phyloP scores from a whole-genome alignment of 2,329 filamentous ascomycete species.

The Polychaeton citri region DNA sequence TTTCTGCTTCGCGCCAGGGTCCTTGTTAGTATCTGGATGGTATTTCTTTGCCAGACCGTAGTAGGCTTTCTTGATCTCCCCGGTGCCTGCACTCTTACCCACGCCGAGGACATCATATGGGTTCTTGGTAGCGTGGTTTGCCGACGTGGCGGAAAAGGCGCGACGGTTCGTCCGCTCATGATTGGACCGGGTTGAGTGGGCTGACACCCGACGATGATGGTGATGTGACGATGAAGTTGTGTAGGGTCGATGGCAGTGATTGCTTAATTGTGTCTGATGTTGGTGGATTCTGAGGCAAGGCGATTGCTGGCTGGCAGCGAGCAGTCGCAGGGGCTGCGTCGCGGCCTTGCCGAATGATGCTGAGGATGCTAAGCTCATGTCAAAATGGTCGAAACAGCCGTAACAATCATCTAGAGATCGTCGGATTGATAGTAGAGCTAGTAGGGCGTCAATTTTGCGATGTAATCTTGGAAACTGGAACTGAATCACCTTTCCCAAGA shows the following conservation, averaged over 20 bases:
- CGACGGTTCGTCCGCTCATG: conserved; percentile 14
- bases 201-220: conserved; percentile 7
- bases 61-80: conserved; percentile 96
- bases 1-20: conserved; percentile 80
- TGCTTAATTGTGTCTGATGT: conserved; percentile 9
- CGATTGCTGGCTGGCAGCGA: conserved; percentile 17
- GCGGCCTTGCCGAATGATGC: conserved; percentile 21
- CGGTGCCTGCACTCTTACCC: conserved; percentile 60
- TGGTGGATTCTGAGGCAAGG: conserved; percentile 2
- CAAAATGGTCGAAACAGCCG: too few relatives aligned
- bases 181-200: conserved; percentile 7
- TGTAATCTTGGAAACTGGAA: too few relatives aligned
- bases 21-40: conserved; percentile 97
- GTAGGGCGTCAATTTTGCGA: too few relatives aligned
- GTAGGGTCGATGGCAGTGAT: conserved; percentile 5
- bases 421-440: too few relatives aligned
- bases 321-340: conserved; percentile 17
- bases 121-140: conserved; percentile 46
- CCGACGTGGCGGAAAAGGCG: conserved; percentile 47
- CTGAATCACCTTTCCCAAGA: too few relatives aligned
- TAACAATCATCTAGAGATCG: too few relatives aligned
- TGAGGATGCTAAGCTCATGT: conserved; percentile 24
- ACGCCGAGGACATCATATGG: conserved; percentile 84
- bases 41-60: conserved; percentile 96
- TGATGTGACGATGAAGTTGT: conserved; percentile 3